Conservation (phyloP, 768 basidiomycete genomes). For the Pluteus cervinus region DNA sequence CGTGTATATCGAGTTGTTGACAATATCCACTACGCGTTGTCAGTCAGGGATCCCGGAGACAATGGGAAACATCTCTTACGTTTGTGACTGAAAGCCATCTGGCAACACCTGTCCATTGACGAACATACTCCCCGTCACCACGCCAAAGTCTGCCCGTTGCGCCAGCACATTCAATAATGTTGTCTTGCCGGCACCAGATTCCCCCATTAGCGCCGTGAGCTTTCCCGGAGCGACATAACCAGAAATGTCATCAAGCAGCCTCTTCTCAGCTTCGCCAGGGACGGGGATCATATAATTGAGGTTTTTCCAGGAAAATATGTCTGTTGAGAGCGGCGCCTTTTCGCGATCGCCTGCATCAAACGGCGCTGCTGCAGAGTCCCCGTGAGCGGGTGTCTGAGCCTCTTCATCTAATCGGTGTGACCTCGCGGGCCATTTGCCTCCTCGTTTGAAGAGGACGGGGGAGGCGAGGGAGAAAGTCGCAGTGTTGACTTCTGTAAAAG, state of each 20-base stretch:
- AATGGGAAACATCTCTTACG: no score
- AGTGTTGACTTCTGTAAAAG: conserved; percentile 52
- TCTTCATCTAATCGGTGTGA: conserved; percentile 15
- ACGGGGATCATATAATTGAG: conserved; percentile 48
- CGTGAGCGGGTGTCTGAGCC: conserved; percentile 4
- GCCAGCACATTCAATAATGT: conserved; percentile 56
- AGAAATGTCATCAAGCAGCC: conserved; percentile 9
- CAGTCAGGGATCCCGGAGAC: no score
- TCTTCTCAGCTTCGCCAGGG: neutral
- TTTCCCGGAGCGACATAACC: conserved; percentile 78
- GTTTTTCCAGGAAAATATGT: conserved; percentile 79
- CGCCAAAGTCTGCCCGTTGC: conserved; percentile 39
- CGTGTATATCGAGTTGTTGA: conserved; percentile 82
- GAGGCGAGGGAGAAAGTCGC: conserved; percentile 28
- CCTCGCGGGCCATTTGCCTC: conserved; percentile 21
- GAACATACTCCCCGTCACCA: conserved; percentile 44
- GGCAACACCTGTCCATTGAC: conserved; percentile 52
- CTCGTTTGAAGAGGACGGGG: conserved; percentile 62
- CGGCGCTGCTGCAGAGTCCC: neutral
- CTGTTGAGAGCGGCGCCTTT: no score
- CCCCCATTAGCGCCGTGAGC: conserved; percentile 73
- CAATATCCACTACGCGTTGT: no score
- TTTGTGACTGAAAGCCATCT: conserved; percentile 58
- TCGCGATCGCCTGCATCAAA: no score
- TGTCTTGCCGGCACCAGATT: conserved; percentile 48